phyloP scores from a whole-genome alignment of 345 rosid genomes.

The Garcia nutans region DNA sequence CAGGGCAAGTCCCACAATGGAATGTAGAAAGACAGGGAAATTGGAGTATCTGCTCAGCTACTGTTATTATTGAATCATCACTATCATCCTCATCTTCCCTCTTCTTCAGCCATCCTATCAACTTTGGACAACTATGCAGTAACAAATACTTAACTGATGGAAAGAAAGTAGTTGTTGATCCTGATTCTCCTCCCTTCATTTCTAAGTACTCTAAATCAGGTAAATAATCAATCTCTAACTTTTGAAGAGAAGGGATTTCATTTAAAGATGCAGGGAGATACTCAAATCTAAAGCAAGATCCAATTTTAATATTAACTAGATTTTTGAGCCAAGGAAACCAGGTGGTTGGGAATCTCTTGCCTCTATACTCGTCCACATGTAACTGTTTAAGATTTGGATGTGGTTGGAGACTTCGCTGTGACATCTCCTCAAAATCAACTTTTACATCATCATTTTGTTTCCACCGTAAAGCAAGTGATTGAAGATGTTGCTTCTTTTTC shows the following conservation, averaged over 20 bases:
- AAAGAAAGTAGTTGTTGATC: background rate
- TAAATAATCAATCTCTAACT: background rate
- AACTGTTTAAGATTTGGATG: background rate
- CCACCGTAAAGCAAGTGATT: too few species aligned
- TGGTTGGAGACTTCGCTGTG: too few species aligned
- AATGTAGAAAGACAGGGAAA: background rate
- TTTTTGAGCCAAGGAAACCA: constrained; percentile 14
- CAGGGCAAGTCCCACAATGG: background rate
- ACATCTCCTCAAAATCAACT: too few species aligned
- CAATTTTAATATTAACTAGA: background rate
- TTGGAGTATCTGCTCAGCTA: background rate
- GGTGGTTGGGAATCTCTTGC: background rate
- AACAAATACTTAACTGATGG: constrained; percentile 8
- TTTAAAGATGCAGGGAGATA: background rate
- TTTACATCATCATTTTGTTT: too few species aligned
- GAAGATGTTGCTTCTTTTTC: background rate
- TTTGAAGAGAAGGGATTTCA: background rate
- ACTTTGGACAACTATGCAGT: background rate
- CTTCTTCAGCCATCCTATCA: constrained; percentile 10
- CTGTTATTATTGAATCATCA: background rate
- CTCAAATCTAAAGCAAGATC: background rate
- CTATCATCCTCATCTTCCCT: too few species aligned
- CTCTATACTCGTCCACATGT: background rate
- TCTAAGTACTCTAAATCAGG: too few species aligned
- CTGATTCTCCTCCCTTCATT: background rate